Evolutionary conservation across 805 yeast genomes (phyloP).

Genomic region (Spathaspora girioi): DNA sequence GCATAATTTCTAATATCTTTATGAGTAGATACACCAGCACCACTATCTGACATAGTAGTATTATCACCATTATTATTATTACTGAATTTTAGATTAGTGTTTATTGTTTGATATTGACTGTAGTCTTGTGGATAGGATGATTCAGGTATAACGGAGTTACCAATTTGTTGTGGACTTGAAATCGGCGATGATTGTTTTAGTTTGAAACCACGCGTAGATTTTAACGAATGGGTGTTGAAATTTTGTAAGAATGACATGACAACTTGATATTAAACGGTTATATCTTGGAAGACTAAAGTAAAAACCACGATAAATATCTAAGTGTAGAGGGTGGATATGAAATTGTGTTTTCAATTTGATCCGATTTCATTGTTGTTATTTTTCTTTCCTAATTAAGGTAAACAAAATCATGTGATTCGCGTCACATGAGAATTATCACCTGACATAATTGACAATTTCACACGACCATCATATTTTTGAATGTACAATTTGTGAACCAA

Average conservation of each 20-base stretch:
- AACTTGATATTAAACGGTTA: neutral
- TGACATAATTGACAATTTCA: neutral
- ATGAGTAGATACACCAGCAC: conserved; percentile 46
- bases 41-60: conserved; percentile 8
- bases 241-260: conserved; percentile 40
- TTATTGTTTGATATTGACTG: conserved; percentile 26
- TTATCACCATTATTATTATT: conserved; percentile 5
- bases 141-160: conserved; percentile 22
- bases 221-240: conserved; percentile 41
- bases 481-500: neutral
- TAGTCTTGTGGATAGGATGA: conserved; percentile 9
- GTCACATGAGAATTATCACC: neutral
- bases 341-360: neutral
- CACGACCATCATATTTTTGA: neutral
- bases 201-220: conserved; percentile 42
- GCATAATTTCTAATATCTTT: conserved; percentile 83
- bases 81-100: conserved; percentile 10
- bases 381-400: conserved; percentile 1
- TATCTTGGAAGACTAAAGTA: neutral
- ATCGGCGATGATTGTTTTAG: conserved; percentile 37
- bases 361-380: conserved; percentile 2
- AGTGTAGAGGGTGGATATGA: neutral
- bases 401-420: neutral
- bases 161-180: conserved; percentile 35
- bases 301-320: neutral